Base-by-base conservation (phyloP, 2,329 filamentous ascomycete species). In the Alternaria longipes region DNA sequence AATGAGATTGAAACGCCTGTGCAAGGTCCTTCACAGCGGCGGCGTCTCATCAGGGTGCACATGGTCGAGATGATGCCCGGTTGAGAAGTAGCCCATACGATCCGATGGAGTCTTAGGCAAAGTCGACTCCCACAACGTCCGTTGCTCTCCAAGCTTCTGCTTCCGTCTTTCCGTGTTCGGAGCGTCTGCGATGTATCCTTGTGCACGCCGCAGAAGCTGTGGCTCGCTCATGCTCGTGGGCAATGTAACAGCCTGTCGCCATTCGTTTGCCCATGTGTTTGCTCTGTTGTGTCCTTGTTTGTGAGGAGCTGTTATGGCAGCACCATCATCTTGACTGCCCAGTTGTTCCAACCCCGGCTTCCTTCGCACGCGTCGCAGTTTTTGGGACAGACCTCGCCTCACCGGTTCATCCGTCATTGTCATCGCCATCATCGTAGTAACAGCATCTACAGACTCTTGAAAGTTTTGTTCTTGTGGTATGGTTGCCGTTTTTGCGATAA, bases 81-180 rank as follows among this genome's bases (percentile, higher is more conserved):
- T 52, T 18, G 60, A 26, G 55, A 65, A 56, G 34, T 49, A 65
- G 16, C 57, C 60, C 18, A 59, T 58, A 16, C 59, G 62, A 36
- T 58, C 47, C 18, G 56, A 34, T 12, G 56, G 32, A 42, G 50
- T 34, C 16, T 55, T 32, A n/a, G 73, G 68, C 42, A 75, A 45
- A 0, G 63, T 70, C 8, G 66, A 59, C 50, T 71, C 64, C 67
- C 67, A 74, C 16, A 67, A 36, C 16, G 51, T 61, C 46, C 66
- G 60, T 40, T 72, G 69, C 45, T 63, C 46, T 18, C 62, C 59
- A 8, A 68, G 45, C 14, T 60, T 52, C 16, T 41, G 40, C 24
- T 56, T 49, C 26, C 53, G 55, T 41, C 34, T 50, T 34, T 60
- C 58, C n/a, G 49, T 36, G 44, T 45, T 36, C 28, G 18, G n/a